A percentile compares a stretch with the other conserved stretches of the same genome.
phyloP scores from a whole-genome alignment of 2,329 filamentous ascomycete genomes.

The Rasamsonia emersonii region DNA sequence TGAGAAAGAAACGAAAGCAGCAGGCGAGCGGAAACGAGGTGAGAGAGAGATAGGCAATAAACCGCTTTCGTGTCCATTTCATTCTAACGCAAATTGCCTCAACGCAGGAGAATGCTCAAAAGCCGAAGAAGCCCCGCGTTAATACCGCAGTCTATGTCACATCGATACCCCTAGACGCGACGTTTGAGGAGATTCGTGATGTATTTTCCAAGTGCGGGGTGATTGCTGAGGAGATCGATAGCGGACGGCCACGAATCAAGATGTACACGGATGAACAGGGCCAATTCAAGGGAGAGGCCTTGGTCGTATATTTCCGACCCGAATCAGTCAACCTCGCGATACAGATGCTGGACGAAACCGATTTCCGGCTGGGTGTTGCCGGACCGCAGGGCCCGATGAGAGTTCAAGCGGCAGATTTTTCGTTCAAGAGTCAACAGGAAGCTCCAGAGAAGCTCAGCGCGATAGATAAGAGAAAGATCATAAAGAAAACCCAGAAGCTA shows the following conservation, averaged over 20 bases:
- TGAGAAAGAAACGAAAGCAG: constrained; percentile 47
- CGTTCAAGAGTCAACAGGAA: constrained; percentile 82
- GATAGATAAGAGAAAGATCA: constrained; percentile 79
- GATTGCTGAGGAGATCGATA: constrained; percentile 90
- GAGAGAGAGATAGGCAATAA: constrained; percentile 15
- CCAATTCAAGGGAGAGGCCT: constrained; percentile 84
- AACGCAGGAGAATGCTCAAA: constrained; percentile 25
- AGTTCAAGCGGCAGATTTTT: constrained; percentile 77
- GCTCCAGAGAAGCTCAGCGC: constrained; percentile 44
- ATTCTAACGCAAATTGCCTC: too few species aligned
- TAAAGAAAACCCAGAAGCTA: constrained; percentile 82
- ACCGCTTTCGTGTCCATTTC: background rate
- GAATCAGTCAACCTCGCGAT: constrained; percentile 70
- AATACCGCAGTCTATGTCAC: constrained; percentile 94
- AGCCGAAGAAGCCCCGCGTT: constrained; percentile 42
- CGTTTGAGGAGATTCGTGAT: constrained; percentile 69
- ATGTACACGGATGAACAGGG: constrained; percentile 77
- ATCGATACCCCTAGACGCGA: constrained; percentile 71
- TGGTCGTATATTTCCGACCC: constrained; percentile 90
- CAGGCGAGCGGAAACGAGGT: constrained; percentile 44
- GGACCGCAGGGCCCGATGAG: constrained; percentile 56
- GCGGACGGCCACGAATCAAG: constrained; percentile 79
- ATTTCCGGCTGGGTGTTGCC: constrained; percentile 60
- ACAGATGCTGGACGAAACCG: constrained; percentile 46
- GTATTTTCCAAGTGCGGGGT: constrained; percentile 85